Base-by-base conservation (phyloP, 495 filamentous ascomycete species). In the Paragyromitra xinjiangensis region DNA sequence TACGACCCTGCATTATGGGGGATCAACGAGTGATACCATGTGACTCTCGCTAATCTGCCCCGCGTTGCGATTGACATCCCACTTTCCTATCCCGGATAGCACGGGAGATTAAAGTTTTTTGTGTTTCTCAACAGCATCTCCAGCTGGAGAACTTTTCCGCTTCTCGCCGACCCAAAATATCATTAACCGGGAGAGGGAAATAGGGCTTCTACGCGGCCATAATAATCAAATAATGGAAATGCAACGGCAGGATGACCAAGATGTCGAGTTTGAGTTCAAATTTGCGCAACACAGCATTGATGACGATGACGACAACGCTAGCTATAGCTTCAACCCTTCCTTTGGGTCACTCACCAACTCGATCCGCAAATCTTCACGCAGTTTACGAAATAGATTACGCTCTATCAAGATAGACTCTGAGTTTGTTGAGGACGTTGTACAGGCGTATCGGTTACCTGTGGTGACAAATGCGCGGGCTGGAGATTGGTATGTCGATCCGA, bases 381-480 rank as follows among this genome's bases (percentile, higher is more conserved):
- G 91, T 66, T 88, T 94, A 62, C 84, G 86, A 65, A 97, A 97
- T 84, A 91, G 95, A 37, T 89, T 98, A 7, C 84, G 85, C 50
- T 94, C 90, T 48, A 93, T 95, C 81, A 85, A 86, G 73, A 82
- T 87, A 14, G 93, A 95, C 83, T 89, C 91, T 12, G 79, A 83
- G 19, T 95, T 94, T 81, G 90, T 93, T 16, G 83, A 84, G 16
- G 84, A 87, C 11, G 89, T 91, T 0, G 85, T 84, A 2, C 79
- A 78, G 42, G 83, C 84, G 12, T 86, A 88, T 64, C 79, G 80
- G 24, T 85, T 95, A n/a, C 94, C 95, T 0, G 84, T 98, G n/a
- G 85, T 99, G 26, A 92, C 94, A 26, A 99, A 99, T 80, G 93
- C 97, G 83, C 87, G 95, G 64, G 97, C 94, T 81, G 95, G 95